Base-by-base conservation (phyloP, 345 rosid species). In the Dipteronia sinensis region DNA sequence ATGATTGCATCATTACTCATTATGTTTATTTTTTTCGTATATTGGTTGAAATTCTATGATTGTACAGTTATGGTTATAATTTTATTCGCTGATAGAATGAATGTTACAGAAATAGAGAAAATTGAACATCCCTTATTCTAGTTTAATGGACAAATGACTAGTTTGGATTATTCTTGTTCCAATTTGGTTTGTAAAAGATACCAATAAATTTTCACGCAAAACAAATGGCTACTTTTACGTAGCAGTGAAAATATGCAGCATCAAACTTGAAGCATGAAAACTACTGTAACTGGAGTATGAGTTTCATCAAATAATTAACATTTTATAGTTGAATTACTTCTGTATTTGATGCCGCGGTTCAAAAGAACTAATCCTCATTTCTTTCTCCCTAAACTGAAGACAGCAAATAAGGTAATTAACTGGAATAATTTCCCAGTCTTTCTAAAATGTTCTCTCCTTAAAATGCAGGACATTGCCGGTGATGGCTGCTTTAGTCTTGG, bases 401-500 rank as follows among this genome's bases (percentile, higher is more conserved):
- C 44, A 59, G 67, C 13, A 9, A 55, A 55, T 29, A 16, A 34
- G 3, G 31, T 72, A 72, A 59, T 25, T 74, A 25, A 1, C 15
- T 23, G 29, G 29, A 61, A 31, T 71, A 25, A 34, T 61, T 69
- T 73, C 11, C 7, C 25, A 44, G 62, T 76, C 53, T 34, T 65
- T 68, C 68, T 72, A 49, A 78, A 77, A 9, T 67, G 10, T 20
- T 49, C 42, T 72, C 34, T 61, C 42, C 63, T 49, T 64, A 12
- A 44, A 67, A 46, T 87, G 86, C 87, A 89, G 97, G 95, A 94
- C 78, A 94, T 92, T 76, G 98, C 98, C 2, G 65, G 97, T 29
- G 94, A 92, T 85, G 98, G 98, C 76, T 94, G 97, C 84, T 94
- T 94, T 81, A 94, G 97, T 89, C 89, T 94, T 47, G 97, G 96